Evolutionary conservation across 768 basidiomycete species (phyloP), one percentile per base, ranked within the genome.

Genomic region (Termitomyces sp.): DNA sequence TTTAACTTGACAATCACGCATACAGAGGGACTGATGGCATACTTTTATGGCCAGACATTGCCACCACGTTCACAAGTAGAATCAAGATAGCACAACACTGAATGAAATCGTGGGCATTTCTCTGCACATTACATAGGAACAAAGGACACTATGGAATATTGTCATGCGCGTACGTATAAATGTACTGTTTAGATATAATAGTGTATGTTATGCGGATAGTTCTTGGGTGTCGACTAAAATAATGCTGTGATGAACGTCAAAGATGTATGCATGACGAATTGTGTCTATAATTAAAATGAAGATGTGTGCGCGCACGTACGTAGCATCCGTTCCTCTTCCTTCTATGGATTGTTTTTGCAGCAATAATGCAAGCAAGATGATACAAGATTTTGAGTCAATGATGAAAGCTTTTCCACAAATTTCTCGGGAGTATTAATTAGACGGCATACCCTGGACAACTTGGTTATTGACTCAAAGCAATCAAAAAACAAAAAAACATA

Each of bases 1-100:
- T 88, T 91, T 71, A 90, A 91, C 61, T 71, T 93, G 48, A 87
- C 89, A 0, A 74, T 84, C 4, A 84, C 89, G 0, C 84, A 92
- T 61, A 71, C 82, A 3, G 81, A 87, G 61, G 80, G 68, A 0
- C 79, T 93, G 20, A 85, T 93, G 83, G 74, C 79, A 12, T 77
- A 89, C 70, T 93, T 92, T 66, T 93, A 93, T 69, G 74, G 77
- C 3, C 89, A 91, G 60, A 70, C 59, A 0, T 61, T 84, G 27
- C 82, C 82, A 13, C 67, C 66, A 18, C 72, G 72, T 30, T 14
- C 51, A 30, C n/a, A 27, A 24, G 3, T 8, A 22, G 22, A 6
- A 24, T 12, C 2, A 16, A 10, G 3, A n/a, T 39, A 39, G 18
- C 33, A 51, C n/a, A 37, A 26, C 10, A 6, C 18, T 7, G 12